Conservation (phyloP, 148 eudicot species). For the Arctostaphylos glauca region DNA sequence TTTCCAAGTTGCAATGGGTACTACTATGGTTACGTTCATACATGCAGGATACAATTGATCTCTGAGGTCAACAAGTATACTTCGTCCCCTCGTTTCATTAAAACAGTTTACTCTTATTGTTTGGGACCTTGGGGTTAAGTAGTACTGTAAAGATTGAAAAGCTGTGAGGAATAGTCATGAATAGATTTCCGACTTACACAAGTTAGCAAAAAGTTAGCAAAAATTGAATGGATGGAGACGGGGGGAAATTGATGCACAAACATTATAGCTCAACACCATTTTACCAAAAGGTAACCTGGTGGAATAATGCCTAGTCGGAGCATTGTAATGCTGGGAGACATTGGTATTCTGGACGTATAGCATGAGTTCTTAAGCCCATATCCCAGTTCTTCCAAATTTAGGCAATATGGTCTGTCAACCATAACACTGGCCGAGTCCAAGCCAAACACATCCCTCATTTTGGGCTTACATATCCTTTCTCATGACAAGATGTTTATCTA, state of each 20-base stretch:
- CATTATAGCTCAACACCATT: background rate
- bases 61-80: background rate
- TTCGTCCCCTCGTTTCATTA: background rate
- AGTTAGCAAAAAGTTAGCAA: background rate
- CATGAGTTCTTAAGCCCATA: background rate
- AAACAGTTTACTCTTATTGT: background rate
- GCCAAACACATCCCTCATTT: background rate
- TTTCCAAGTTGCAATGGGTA: background rate
- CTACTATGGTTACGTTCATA: too few species aligned
- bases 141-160: background rate
- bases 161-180: background rate
- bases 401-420: background rate
- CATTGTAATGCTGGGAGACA: background rate
- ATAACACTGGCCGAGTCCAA: background rate
- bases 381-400: background rate
- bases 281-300: background rate
- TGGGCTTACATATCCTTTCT: constrained; percentile 1
- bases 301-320: background rate
- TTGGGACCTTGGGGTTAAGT: background rate
- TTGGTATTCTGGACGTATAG: background rate
- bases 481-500: background rate
- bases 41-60: background rate
- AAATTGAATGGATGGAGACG: background rate
- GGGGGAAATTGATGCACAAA: background rate
- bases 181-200: background rate